Base-by-base conservation (phyloP, 345 rosid genomes). In the Melastoma malabathricum region DNA sequence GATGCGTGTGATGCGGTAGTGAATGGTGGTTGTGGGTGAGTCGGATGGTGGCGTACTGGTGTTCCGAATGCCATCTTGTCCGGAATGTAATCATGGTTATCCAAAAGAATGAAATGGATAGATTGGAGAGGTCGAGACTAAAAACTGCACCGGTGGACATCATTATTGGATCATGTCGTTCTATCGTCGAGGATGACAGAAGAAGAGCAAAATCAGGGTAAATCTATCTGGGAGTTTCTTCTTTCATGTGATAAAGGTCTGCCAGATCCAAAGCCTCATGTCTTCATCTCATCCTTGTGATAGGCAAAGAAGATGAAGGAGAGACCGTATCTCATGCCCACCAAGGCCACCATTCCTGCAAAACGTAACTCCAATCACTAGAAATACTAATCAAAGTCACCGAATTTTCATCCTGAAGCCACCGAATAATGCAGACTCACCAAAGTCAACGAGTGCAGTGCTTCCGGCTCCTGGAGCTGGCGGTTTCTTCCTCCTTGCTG, bases 221-320 rank as follows among this genome's bases (percentile, higher is more conserved):
- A 22, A 22, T 22, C 25, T 22, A 22, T 22, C 25, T 22, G 25
- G 25, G 25, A 22, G 25, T 22, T 22, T 22, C 25, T 22, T 22
- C 25, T 22, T n/a, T 22, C 25, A 22, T 22, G 25, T 22, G 25
- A 22, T 22, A 22, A 22, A 22, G 25, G 25, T 22, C 25, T 22
- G 25, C 25, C 25, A 22, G 25, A 22, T 22, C 25, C 25, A 22
- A 22, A 22, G 25, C 2, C 4, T 22, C 25, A 22, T 22, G 76
- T 59, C 67, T 68, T 79, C 61, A 79, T 74, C 59, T 63, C 78
- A 47, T 69, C 73, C 50, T 69, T 57, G 15, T 55, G 60, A 58
- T 77, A 5, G 31, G 55, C 73, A 57, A 79, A 79, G 75, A 85
- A 81, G 65, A 70, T 57, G 52, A 74, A 61, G 31, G 88, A 78